Evolutionary conservation across 2,329 filamentous ascomycete genomes (phyloP), one percentile per base, ranked within the genome.

Genomic region (Ploettnerulaceae sp.): DNA sequence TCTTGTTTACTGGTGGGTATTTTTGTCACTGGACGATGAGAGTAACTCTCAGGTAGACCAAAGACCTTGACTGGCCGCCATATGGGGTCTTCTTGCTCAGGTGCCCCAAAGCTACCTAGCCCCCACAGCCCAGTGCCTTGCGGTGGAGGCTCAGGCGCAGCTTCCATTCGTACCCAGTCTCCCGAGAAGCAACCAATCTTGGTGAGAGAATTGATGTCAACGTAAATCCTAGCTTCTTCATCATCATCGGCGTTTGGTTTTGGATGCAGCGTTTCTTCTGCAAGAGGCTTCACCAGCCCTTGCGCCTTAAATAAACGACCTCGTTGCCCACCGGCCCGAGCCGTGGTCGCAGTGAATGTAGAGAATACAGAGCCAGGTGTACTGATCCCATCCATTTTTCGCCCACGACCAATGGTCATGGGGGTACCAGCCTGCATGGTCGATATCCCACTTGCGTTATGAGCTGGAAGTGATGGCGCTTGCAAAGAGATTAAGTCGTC

Each of bases 151-250:
- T 89, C 87, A 55, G 86, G 77, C 0, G 86, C 77, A 5, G 80
- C 75, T 67, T 95, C 89, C 8, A 96, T 73, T 17, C 85, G 82
- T 8, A 95, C 89, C 93, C 93, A 98, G 62, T 98, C 93, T 22
- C 93, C 93, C 0, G 91, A 97, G 63, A 98, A 98, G 66, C 91
- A 97, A 12, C 91, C 90, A 44, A 98, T 84, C 57, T 90, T 89
- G 11, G 88, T 84, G 15, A 98, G 69, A 1, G 88, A 87, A 47
- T 80, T 83, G 6, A 94, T 84, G 58, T 96, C 89, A 4, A 98
- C 90, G 60, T 91, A 98, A 2, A 97, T 77, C 37, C 93, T 82
- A 1, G 88, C 83, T 57, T 94, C 85, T 55, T 95, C 89, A 51
- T 98, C 93, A 51, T 96, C 89, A 20, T 81, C 78, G 0, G 74